Conservation (phyloP, 441 rosid species). For the Pelargonium australe region DNA sequence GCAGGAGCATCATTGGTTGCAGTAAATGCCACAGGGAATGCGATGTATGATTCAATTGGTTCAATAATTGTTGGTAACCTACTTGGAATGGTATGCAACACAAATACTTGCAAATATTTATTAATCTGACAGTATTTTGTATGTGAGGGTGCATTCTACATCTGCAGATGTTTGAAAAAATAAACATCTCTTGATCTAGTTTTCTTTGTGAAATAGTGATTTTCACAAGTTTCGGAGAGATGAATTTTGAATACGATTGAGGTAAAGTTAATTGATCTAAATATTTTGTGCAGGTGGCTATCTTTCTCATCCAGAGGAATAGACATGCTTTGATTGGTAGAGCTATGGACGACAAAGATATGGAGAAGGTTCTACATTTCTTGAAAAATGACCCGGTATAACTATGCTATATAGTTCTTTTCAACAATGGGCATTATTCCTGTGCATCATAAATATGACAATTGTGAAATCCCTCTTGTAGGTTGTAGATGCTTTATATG, state of each 20-base stretch:
- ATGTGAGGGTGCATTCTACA: not conserved
- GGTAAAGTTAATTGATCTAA: constrained; percentile 1
- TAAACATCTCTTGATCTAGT: not conserved
- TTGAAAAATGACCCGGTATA: constrained; percentile 84
- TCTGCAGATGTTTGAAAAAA: not conserved
- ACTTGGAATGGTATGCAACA: constrained; percentile 80
- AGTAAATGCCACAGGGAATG: constrained; percentile 79
- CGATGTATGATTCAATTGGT: constrained; percentile 92
- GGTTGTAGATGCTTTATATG: constrained; percentile 96
- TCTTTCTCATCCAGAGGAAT: constrained; percentile 95
- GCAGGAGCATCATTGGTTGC: constrained; percentile 93
- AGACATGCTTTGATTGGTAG: constrained; percentile 97
- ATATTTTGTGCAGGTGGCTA: constrained; percentile 62
- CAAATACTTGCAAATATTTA: not conserved
- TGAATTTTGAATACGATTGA: not conserved
- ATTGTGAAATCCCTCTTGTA: constrained; percentile 25
- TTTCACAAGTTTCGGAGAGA: not conserved
- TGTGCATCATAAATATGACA: constrained; percentile 11
- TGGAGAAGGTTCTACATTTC: constrained; percentile 83
- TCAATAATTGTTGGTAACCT: constrained; percentile 88
- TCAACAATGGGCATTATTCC: constrained; percentile 3
- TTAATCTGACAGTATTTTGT: not conserved
- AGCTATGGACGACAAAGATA: constrained; percentile 96
- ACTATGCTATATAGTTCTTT: constrained; percentile 16
- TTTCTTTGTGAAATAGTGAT: not conserved